Percentiles rank a stretch among this genome's conserved stretches.
phyloP scores from a whole-genome alignment of 495 filamentous ascomycete genomes.

The Thermochaetoides thermophila region DNA sequence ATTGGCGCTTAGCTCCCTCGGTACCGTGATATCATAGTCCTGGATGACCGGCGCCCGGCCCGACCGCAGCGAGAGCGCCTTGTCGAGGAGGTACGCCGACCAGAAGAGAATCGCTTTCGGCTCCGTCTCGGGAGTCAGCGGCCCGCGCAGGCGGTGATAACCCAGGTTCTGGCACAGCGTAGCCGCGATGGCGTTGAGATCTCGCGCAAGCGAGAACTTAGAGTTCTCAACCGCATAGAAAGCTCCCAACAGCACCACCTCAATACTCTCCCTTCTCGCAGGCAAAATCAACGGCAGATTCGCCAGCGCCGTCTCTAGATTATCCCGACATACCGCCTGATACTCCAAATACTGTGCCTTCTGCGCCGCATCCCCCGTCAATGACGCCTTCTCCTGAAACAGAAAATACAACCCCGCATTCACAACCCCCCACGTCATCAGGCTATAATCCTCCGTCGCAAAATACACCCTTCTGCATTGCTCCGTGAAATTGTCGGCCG shows the following conservation, averaged over 20 bases:
- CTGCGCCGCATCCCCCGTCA: conserved; percentile 15
- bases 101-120: conserved; percentile 41
- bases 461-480: conserved; percentile 46
- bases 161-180: conserved; percentile 49
- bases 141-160: conserved; percentile 37
- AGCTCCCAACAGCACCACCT: conserved; percentile 42
- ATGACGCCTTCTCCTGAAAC: conserved; percentile 34
- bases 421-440: conserved; percentile 40
- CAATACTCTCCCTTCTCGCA: conserved; percentile 40
- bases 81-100: conserved; percentile 46
- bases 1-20: conserved; percentile 17
- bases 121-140: conserved; percentile 22
- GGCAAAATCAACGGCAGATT: conserved; percentile 45
- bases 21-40: conserved; percentile 49
- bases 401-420: conserved; percentile 43
- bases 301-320: conserved; percentile 43
- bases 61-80: conserved; percentile 45
- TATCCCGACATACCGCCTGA: conserved; percentile 34
- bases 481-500: conserved; percentile 40
- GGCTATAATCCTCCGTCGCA: conserved; percentile 39
- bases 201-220: conserved; percentile 49
- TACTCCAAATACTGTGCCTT: conserved; percentile 21
- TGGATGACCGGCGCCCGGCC: conserved; percentile 46
- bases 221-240: conserved; percentile 46
- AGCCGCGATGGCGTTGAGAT: conserved; percentile 40